These are phyloP conservation scores for Luffa aegyptiaca DNA, from an alignment of 306 rosid species.

Conservation along the genomic window DNA sequence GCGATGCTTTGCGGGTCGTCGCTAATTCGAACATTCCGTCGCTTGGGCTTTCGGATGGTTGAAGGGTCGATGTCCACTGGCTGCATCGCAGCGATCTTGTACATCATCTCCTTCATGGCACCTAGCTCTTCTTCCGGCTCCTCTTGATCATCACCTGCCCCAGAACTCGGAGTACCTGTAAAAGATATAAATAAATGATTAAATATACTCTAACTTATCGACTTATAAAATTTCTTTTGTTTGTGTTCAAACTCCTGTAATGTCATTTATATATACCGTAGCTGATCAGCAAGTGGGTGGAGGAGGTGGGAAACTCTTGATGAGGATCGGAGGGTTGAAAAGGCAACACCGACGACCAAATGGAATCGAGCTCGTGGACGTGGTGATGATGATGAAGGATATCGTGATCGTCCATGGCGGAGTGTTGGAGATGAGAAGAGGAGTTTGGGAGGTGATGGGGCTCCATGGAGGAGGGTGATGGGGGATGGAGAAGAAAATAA, in stretches of 20 bases:
- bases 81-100: conserved; percentile 89
- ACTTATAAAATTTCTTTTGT: no score
- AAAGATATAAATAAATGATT: neutral
- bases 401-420: neutral
- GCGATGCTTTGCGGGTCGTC: conserved; percentile 93
- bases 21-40: conserved; percentile 84
- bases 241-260: neutral
- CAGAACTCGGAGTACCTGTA: neutral
- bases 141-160: neutral
- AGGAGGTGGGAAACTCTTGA: neutral
- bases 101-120: conserved; percentile 96
- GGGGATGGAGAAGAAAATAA: neutral
- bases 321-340: neutral
- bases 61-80: conserved; percentile 92
- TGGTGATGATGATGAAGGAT: neutral
- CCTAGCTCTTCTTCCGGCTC: conserved; percentile 62
- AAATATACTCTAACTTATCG: neutral
- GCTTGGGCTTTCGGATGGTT: conserved; percentile 54
- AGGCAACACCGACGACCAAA: neutral
- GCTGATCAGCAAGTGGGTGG: neutral
- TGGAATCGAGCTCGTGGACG: neutral
- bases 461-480: conserved; percentile 7
- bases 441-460: neutral
- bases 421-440: neutral
- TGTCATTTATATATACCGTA: neutral